Conservation (phyloP, 2,329 filamentous ascomycete species). For the Aspergillus thermomutatus region DNA sequence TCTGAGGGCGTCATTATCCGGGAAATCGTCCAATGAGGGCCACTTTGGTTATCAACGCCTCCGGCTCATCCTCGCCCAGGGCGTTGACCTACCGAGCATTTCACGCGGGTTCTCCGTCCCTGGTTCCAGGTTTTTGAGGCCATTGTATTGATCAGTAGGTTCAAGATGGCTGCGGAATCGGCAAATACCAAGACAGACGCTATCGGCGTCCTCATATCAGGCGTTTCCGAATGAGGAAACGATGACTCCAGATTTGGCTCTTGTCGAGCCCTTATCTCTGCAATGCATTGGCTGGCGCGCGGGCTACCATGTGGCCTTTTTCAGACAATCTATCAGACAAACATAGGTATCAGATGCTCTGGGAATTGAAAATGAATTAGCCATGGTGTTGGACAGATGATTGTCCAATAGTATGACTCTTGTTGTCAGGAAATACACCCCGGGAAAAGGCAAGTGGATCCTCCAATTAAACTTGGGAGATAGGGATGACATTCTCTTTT, state of each 20-base stretch:
- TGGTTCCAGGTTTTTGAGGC: neutral
- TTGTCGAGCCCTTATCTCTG: neutral
- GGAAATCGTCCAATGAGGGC: constrained; percentile 19
- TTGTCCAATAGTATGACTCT: neutral
- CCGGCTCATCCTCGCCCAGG: neutral
- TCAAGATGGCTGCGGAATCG: neutral
- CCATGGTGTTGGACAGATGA: neutral
- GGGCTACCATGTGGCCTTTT: neutral
- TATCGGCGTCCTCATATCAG: neutral
- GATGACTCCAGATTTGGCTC: neutral
- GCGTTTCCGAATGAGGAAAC: neutral
- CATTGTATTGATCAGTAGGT: neutral
- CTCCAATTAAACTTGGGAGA: constrained; percentile 17
- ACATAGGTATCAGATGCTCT: neutral
- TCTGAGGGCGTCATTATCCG: neutral
- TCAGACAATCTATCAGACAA: neutral
- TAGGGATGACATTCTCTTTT: constrained; percentile 9
- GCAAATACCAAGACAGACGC: neutral
- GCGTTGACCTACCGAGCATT: neutral
- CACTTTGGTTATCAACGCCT: constrained; percentile 20
- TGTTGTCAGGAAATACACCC: neutral
- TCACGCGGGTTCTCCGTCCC: neutral
- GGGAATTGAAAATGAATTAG: neutral
- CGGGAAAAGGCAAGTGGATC: neutral
- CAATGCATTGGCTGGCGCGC: neutral